Percentiles rank a stretch among this genome's conserved stretches.
These are phyloP conservation scores for Saturnispora dispora DNA, from an alignment of 805 yeast genomes.

Conservation along the genomic window DNA sequence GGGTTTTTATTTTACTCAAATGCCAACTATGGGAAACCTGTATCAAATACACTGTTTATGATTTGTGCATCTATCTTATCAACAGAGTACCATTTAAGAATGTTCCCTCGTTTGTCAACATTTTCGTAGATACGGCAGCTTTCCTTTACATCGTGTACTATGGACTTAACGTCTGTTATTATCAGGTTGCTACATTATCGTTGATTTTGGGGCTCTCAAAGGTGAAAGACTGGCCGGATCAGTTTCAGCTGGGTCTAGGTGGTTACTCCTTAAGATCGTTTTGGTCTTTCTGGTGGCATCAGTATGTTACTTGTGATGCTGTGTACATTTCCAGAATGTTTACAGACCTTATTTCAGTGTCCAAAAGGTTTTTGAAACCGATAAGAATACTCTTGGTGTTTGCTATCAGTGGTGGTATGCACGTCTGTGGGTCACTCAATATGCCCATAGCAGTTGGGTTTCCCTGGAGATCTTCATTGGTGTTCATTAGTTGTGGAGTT, in stretches of 20 bases:
- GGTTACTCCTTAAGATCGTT: constrained; percentile 5
- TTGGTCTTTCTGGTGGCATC: constrained; percentile 15
- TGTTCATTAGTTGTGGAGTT: constrained; percentile 1
- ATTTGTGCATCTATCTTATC: constrained; percentile 1
- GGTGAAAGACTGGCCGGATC: constrained; percentile 10
- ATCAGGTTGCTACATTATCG: constrained; percentile 3
- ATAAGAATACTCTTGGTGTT: constrained; percentile 47
- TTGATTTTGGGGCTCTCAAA: constrained; percentile 1
- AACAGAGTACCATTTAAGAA: neutral
- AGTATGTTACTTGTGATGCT: constrained; percentile 10
- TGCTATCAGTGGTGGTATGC: constrained; percentile 31
- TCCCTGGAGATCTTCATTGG: constrained; percentile 3
- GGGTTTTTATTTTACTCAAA: constrained; percentile 7
- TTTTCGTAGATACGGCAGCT: neutral
- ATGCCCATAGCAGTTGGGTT: neutral
- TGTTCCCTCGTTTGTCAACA: neutral
- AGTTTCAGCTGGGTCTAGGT: constrained; percentile 7
- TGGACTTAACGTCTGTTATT: constrained; percentile 8
- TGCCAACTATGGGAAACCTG: constrained; percentile 7
- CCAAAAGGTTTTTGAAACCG: neutral
- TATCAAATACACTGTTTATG: constrained; percentile 8
- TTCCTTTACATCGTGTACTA: constrained; percentile 4
- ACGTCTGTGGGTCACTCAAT: neutral
- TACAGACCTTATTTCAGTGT: too few relatives aligned
- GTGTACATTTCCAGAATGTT: constrained; percentile 1